phyloP scores from a whole-genome alignment of 2,329 filamentous ascomycete species.

The Cladobotryum protrusum region DNA sequence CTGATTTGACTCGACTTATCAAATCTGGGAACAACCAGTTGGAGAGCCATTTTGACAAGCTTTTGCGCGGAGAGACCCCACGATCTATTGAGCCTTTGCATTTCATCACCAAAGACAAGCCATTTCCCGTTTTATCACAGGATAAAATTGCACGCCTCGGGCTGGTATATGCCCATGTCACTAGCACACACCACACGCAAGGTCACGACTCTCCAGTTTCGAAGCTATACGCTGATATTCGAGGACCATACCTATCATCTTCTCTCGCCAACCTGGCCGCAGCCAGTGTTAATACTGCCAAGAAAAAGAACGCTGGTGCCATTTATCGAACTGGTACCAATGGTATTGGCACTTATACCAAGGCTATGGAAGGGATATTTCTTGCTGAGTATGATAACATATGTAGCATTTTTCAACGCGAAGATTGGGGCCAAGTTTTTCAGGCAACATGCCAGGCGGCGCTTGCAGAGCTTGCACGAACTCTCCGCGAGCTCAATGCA shows the following conservation, averaged over 20 bases:
- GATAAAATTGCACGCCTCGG: constrained; percentile 71
- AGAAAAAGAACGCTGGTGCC: constrained; percentile 73
- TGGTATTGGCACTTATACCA: constrained; percentile 83
- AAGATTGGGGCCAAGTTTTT: constrained; percentile 77
- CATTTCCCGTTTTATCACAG: constrained; percentile 74
- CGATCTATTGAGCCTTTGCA: constrained; percentile 81
- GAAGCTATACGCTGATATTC: constrained; percentile 76
- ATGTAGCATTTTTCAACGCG: constrained; percentile 74
- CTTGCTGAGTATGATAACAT: constrained; percentile 87
- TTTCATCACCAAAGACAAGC: constrained; percentile 81
- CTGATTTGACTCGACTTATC: constrained; percentile 71
- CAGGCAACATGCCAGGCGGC: constrained; percentile 71
- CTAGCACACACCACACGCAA: constrained; percentile 49
- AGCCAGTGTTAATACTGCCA: constrained; percentile 76
- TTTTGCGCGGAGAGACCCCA: constrained; percentile 69
- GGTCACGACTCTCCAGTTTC: constrained; percentile 63
- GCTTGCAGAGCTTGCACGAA: constrained; percentile 76
- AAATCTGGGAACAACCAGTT: constrained; percentile 75
- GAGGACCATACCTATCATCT: constrained; percentile 77
- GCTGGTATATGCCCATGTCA: constrained; percentile 73
- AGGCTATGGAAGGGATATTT: constrained; percentile 81
- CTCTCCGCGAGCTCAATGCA: constrained; percentile 78
- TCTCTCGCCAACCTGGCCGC: constrained; percentile 81
- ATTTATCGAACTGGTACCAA: constrained; percentile 86
- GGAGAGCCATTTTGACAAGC: constrained; percentile 74